phyloP scores from a whole-genome alignment of 177 flowering plant genomes.

The Vitis hybrid region DNA sequence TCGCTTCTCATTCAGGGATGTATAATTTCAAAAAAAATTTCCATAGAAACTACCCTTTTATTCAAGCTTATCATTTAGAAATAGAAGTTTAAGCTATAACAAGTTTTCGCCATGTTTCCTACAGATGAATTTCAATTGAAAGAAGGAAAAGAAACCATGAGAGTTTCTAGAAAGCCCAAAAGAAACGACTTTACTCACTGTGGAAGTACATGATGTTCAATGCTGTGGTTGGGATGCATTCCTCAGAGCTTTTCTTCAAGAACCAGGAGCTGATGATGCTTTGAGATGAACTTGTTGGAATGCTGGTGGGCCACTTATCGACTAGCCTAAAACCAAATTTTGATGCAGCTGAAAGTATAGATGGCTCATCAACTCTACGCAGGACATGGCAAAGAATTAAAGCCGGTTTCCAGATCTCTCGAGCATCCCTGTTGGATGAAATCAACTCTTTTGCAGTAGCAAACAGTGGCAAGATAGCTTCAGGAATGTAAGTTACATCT shows the following conservation, averaged over 20 bases:
- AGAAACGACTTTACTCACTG: constrained; percentile 8
- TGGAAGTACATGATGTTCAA: constrained; percentile 75
- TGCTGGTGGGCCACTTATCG: constrained; percentile 60
- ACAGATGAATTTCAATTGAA: background rate
- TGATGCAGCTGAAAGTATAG: constrained; percentile 67
- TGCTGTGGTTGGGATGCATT: constrained; percentile 37
- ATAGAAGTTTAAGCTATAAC: no score
- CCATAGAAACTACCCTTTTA: no score
- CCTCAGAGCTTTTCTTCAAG: constrained; percentile 17
- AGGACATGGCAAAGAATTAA: constrained; percentile 78
- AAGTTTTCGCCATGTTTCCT: no score
- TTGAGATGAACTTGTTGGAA: constrained; percentile 16
- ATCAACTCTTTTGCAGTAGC: constrained; percentile 71
- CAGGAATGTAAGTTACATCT: constrained; percentile 78
- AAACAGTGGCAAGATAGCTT: constrained; percentile 75
- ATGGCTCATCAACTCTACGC: constrained; percentile 87
- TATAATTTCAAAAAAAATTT: no score
- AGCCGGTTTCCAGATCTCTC: constrained; percentile 36
- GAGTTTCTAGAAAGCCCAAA: background rate
- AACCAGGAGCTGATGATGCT: constrained; percentile 67
- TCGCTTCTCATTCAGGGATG: no score
- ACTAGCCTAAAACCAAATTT: constrained; percentile 64
- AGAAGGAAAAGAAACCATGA: background rate
- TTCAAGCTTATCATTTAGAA: no score
- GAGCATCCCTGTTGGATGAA: constrained; percentile 19